Percentiles rank a stretch among this genome's conserved stretches.
phyloP scores from a whole-genome alignment of 768 basidiomycete species.

The Ramaria sp. region DNA sequence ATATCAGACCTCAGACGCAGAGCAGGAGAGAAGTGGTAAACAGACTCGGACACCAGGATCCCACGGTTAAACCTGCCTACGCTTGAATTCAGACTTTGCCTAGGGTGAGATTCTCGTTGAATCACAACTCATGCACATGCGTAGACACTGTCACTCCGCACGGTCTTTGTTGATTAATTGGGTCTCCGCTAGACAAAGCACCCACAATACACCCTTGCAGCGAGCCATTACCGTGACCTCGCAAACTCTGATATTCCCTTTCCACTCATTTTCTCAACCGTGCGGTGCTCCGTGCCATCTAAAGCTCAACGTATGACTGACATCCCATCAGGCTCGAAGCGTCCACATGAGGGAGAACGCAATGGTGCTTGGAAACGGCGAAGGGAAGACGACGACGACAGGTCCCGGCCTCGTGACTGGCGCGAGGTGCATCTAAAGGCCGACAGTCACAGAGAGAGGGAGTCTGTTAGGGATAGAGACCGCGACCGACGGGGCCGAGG shows the following conservation, averaged over 20 bases:
- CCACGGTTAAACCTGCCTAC: not conserved
- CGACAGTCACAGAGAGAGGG: conserved; percentile 1
- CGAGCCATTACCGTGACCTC: not conserved
- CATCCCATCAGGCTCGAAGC: conserved; percentile 9
- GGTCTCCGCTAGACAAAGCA: not conserved
- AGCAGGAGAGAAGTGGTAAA: too few relatives aligned
- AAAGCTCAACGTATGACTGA: conserved; percentile 9
- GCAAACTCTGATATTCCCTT: not conserved
- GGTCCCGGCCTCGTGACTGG: conserved; percentile 1
- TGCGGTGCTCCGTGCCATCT: conserved; percentile 10
- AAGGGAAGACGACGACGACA: conserved; percentile 1
- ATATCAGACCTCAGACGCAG: too few relatives aligned
- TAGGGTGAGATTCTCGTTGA: too few relatives aligned
- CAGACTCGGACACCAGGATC: too few relatives aligned
- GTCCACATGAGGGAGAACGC: conserved; percentile 7
- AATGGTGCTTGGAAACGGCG: conserved; percentile 7
- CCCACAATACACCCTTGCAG: not conserved
- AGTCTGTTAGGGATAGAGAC: not conserved
- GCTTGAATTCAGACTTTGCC: not conserved
- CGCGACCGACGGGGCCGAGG: not conserved
- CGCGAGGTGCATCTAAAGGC: conserved; percentile 2
- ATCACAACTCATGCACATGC: too few relatives aligned
- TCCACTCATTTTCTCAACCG: conserved; percentile 4
- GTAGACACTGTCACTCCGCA: too few relatives aligned
- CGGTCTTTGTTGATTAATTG: not conserved